Evolutionary conservation across 2,329 filamentous ascomycete species (phyloP).

Genomic region (Calonectria pauciramosa): DNA sequence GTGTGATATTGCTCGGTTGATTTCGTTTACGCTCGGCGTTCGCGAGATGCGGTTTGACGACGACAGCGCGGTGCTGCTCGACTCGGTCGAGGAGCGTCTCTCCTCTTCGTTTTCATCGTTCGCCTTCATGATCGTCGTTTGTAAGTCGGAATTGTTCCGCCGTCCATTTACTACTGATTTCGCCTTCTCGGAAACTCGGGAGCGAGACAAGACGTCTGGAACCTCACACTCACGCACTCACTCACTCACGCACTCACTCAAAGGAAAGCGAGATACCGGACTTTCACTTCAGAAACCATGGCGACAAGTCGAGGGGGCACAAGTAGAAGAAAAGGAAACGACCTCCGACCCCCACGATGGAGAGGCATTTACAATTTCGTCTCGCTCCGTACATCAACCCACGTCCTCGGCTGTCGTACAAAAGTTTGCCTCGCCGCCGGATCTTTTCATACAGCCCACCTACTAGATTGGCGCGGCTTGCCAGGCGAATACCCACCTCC

Average conservation of each 20-base stretch:
- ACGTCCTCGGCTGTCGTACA: not conserved
- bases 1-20: slow-evolving; percentile 46
- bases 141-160: not conserved
- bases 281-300: not conserved
- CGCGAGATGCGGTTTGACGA: slow-evolving; percentile 12
- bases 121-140: slow-evolving; percentile 17
- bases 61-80: slow-evolving; percentile 6
- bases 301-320: not conserved
- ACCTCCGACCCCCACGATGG: not conserved
- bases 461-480: slow-evolving; percentile 13
- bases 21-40: not conserved
- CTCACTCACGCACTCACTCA: no score
- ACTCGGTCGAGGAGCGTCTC: slow-evolving; percentile 22
- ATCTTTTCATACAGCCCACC: slow-evolving; percentile 1
- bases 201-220: not conserved
- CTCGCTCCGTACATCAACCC: slow-evolving; percentile 5
- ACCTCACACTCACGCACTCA: no score
- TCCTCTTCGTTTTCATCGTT: not conserved
- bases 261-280: not conserved
- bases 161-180: not conserved
- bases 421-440: not conserved
- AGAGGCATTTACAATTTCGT: slow-evolving; percentile 8
- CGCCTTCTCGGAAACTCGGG: not conserved
- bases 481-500: not conserved
- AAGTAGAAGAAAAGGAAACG: not conserved